Conservation (phyloP, 345 rosid genomes). For the Brassica cretica region DNA sequence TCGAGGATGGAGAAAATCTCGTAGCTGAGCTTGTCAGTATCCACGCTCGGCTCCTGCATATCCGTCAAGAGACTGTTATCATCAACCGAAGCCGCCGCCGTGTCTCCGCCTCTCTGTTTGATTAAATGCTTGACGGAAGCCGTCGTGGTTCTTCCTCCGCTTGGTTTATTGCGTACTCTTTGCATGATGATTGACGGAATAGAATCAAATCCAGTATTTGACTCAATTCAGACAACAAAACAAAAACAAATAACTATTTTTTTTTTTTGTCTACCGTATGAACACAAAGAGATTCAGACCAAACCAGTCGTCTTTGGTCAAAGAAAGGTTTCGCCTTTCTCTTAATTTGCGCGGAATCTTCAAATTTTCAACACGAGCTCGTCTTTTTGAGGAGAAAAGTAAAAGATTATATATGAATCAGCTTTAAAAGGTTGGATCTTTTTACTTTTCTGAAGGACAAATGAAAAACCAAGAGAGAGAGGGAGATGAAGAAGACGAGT, state of each 20-base stretch:
- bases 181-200: conserved; percentile 35
- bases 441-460: conserved; percentile 14
- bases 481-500: conserved; percentile 25
- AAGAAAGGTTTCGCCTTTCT: not conserved
- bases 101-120: conserved; percentile 30
- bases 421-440: conserved; percentile 20
- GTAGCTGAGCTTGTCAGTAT: conserved; percentile 92
- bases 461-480: conserved; percentile 3
- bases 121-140: conserved; percentile 15
- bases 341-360: conserved; percentile 22
- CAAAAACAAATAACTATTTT: not conserved
- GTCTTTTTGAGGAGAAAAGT: conserved; percentile 9
- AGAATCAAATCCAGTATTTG: conserved; percentile 18
- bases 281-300: conserved; percentile 33
- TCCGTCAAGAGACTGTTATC: conserved; percentile 42
- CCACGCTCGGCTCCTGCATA: conserved; percentile 94
- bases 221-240: not conserved
- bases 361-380: conserved; percentile 16
- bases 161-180: conserved; percentile 34
- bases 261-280: conserved; percentile 27
- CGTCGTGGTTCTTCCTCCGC: not conserved
- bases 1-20: conserved; percentile 95
- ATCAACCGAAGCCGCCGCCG: conserved; percentile 36
- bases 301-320: conserved; percentile 20
- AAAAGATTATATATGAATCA: conserved; percentile 7